These are phyloP conservation scores for Fusarium sp. DNA, from an alignment of 2,329 filamentous ascomycete genomes.

Conservation along the genomic window DNA sequence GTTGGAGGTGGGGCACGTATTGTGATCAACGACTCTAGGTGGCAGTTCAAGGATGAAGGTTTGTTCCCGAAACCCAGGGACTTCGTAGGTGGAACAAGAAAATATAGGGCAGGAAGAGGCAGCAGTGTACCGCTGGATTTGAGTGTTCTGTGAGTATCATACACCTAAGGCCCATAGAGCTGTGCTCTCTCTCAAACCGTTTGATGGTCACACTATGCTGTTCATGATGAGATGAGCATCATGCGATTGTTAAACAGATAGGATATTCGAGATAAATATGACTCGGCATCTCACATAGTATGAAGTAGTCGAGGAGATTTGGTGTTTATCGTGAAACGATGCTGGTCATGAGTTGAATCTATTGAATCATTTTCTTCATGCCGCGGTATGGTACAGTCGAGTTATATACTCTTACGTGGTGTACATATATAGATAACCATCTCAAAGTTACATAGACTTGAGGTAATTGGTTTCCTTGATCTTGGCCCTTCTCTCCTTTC, in stretches of 20 bases:
- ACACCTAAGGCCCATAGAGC: slow-evolving; percentile 17
- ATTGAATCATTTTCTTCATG: slow-evolving; percentile 15
- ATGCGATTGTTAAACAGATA: slow-evolving; percentile 29
- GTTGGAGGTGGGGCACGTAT: slow-evolving; percentile 52
- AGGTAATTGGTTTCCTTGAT: slow-evolving; percentile 91
- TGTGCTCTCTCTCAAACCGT: slow-evolving; percentile 2
- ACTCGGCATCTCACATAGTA: neutral
- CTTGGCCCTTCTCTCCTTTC: slow-evolving; percentile 75
- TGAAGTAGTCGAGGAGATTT: neutral
- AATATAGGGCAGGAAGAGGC: slow-evolving; percentile 89
- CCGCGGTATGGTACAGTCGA: slow-evolving; percentile 41
- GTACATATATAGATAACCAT: slow-evolving; percentile 36
- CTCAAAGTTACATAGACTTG: slow-evolving; percentile 71
- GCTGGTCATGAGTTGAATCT: neutral
- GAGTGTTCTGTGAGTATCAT: slow-evolving; percentile 57
- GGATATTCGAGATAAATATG: slow-evolving; percentile 18
- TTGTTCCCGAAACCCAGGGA: slow-evolving; percentile 86
- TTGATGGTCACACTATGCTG: neutral
- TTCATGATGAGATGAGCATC: slow-evolving; percentile 27
- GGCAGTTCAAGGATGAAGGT: slow-evolving; percentile 85
- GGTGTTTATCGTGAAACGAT: neutral
- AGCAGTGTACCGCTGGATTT: slow-evolving; percentile 94
- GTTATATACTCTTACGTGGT: slow-evolving; percentile 36
- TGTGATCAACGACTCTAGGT: slow-evolving; percentile 79
- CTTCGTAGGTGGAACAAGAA: slow-evolving; percentile 77